Conservation (phyloP, 2,329 filamentous ascomycete genomes). For the Incumbomyces lentus region DNA sequence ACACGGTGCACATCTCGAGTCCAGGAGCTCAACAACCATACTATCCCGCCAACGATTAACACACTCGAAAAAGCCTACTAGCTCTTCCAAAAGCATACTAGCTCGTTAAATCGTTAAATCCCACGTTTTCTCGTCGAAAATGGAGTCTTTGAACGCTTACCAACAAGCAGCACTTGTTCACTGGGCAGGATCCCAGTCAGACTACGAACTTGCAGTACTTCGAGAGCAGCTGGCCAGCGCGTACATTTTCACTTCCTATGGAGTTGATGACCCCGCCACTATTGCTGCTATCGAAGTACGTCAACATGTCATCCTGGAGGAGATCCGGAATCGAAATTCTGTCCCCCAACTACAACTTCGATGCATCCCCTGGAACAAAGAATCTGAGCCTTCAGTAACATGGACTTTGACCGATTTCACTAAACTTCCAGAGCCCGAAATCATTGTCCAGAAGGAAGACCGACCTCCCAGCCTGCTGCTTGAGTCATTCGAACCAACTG, state of each 20-base stretch:
- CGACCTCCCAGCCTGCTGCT: neutral
- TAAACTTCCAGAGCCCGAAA: neutral
- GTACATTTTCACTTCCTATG: neutral
- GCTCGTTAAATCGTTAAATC: too few species aligned
- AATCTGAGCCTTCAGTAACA: neutral
- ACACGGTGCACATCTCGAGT: too few species aligned
- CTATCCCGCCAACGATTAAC: too few species aligned
- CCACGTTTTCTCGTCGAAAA: too few species aligned
- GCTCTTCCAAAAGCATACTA: too few species aligned
- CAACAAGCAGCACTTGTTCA: neutral
- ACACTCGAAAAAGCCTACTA: too few species aligned
- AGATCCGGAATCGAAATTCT: neutral
- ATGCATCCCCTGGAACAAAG: neutral
- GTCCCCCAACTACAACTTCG: neutral
- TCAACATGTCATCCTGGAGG: neutral
- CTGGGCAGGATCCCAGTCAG: neutral
- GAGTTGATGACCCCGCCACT: neutral
- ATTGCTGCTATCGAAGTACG: neutral
- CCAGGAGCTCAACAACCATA: too few species aligned
- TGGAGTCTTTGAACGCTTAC: neutral
- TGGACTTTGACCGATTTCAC: neutral
- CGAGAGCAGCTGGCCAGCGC: neutral
- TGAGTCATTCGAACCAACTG: neutral
- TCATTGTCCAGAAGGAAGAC: neutral
- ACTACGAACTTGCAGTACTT: neutral